Evolutionary conservation across 352 stramenopile species (phyloP), one percentile per base, ranked within the genome.

Genomic region (Proteromonas lacertae): DNA sequence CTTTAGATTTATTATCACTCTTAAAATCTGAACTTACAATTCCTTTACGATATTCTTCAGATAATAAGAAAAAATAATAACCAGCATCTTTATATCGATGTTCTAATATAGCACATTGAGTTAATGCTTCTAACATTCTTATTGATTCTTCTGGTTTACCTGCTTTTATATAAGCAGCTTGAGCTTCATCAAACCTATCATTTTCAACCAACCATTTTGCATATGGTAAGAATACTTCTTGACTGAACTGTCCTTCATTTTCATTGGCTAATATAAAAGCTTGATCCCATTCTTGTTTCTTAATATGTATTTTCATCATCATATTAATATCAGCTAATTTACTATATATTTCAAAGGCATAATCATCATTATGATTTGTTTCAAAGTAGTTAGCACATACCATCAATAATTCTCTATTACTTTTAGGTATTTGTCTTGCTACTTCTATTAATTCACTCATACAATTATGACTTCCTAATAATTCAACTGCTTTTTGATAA

Each of bases 21-120:
- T 7, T 4, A 14, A 14, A 25, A 14, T 5, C 29, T 22, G 32
- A 25, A 18, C 5, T n/a, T 12, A 4, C 25, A 42, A 18, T 12
- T 28, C 29, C 38, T 5, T 8, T 7, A 2, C 25, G 14, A 32
- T 62, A 49, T 47, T 83, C 67, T 25, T 81, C 66, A 14, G 59
- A 69, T 1, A 88, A 53, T n/a, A 74, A 47, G 62, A 63, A 87
- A 50, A 87, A 66, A 47, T 84, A 89, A 52, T 87, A 80, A 4
- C 69, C 59, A 14, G 74, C 74, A 36, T 88, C 68, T 22, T 70
- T 53, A 44, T 77, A 91, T 13, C 71, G 57, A 12, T 48, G 48
- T 46, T 87, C 71, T 4, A 38, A 46, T 4, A 86, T 65, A 8
- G 76, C 66, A 38, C 81, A 84, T 24, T 29, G 48, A 29, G 79